A percentile compares a stretch with the other conserved stretches of the same genome.
Evolutionary conservation across 2,329 filamentous ascomycete genomes (phyloP).

Genomic region (Colletotrichum plurivorum): DNA sequence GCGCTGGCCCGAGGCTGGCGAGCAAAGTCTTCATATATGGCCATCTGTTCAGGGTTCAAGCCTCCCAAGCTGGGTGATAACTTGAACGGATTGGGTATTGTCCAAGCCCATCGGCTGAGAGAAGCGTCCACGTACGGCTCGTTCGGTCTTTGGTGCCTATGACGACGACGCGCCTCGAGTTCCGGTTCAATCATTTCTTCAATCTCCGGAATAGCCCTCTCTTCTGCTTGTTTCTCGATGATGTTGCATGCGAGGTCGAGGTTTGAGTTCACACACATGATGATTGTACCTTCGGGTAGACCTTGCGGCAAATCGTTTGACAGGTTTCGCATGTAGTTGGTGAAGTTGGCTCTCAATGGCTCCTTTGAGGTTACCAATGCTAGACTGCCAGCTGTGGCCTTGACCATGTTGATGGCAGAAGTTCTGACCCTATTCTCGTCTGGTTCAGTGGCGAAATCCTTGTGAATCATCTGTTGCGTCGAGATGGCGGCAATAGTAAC

Average conservation of each 20-base stretch:
- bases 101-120: conserved; percentile 91
- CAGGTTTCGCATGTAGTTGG: conserved; percentile 90
- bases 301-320: conserved; percentile 80
- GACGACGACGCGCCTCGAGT: conserved; percentile 81
- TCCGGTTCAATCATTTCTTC: conserved; percentile 92
- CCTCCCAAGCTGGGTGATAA: conserved; percentile 79
- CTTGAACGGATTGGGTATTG: conserved; percentile 94
- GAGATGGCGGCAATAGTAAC: conserved; percentile 98
- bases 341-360: conserved; percentile 94
- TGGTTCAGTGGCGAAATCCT: conserved; percentile 94
- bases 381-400: conserved; percentile 92
- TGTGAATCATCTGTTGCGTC: conserved; percentile 93
- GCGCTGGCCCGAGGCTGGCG: conserved; percentile 80
- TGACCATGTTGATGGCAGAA: conserved; percentile 93
- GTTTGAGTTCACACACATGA: conserved; percentile 99
- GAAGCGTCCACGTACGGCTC: conserved; percentile 87
- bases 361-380: conserved; percentile 99
- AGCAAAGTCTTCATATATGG: conserved; percentile 97
- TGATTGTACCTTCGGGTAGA: conserved; percentile 92
- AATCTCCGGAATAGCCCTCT: conserved; percentile 93
- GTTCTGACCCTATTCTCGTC: conserved; percentile 89
- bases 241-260: conserved; percentile 93
- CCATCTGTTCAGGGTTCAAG: conserved; percentile 91
- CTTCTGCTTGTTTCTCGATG: conserved; percentile 95
- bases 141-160: conserved; percentile 81